Evolutionary conservation across 2,329 filamentous ascomycete genomes (phyloP).

Genomic region (Beauveria brongniartii): DNA sequence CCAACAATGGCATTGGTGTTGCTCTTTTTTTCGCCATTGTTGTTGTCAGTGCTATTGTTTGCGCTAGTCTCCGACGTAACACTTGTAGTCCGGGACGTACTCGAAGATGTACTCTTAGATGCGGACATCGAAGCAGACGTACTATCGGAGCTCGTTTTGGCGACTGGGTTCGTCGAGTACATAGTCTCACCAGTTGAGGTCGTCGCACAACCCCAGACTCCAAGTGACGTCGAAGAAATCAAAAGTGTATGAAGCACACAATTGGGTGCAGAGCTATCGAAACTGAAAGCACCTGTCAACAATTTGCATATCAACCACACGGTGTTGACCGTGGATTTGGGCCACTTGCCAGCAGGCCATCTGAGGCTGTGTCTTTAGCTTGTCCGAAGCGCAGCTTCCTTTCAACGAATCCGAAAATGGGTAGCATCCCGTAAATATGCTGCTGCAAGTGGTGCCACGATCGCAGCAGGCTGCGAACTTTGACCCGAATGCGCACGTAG

Average conservation of each 20-base stretch:
- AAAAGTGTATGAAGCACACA: conserved; percentile 3
- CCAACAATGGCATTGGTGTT: conserved; percentile 6
- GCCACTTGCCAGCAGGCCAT: conserved; percentile 7
- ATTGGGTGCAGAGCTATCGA: background rate
- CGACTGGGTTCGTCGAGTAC: background rate
- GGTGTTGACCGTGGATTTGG: background rate
- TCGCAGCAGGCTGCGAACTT: conserved; percentile 2
- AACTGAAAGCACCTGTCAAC: background rate
- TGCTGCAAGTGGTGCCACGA: background rate
- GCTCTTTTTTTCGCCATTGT: background rate
- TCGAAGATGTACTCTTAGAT: background rate
- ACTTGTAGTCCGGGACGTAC: background rate
- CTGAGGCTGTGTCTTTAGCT: background rate
- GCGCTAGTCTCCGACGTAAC: background rate
- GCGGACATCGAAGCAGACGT: background rate
- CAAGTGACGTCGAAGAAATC: background rate
- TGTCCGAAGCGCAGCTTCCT: background rate
- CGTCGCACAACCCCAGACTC: background rate
- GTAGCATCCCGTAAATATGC: background rate
- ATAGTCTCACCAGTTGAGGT: background rate
- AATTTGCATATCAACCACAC: background rate
- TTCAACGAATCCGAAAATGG: background rate
- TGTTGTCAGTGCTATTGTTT: background rate
- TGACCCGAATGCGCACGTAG: conserved; percentile 1
- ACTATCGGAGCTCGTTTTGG: background rate